Base-by-base conservation (phyloP, 1,284 basidiomycete species). In the Trichosporon coremiiforme region DNA sequence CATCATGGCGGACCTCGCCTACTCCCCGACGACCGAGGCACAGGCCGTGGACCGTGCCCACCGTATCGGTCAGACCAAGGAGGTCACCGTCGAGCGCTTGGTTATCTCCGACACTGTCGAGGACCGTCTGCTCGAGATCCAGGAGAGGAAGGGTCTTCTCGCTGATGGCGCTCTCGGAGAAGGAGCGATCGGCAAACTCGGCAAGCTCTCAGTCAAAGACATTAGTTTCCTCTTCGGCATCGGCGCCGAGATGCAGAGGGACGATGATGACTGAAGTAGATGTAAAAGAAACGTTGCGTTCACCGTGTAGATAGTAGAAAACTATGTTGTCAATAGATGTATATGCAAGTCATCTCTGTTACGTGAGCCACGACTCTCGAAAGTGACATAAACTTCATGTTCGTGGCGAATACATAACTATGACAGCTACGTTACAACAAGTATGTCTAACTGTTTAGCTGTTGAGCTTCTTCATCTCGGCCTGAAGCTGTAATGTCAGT, bases 51-150 rank as follows among this genome's bases (percentile, higher is more conserved):
- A 83, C 66, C 77, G 84, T 25, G 77, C 92, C 0, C 95, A 98
- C 82, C 89, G 95, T 5, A 97, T 98, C 71, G 95, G 95, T 1
- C 95, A 97, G 83, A 93, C 89, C 15, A 89, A 86, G 74, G 90
- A 90, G 1, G 92, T 95, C 68, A 85, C 92, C 41, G 90, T 97
- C 65, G 94, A 93, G 83, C 87, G 95, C 50, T 86, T 97, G 1
- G 89, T 95, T 62, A 80, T 84, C 57, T 68, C 65, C 1, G 73
- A 82, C 66, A 79, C 82, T 0, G 80, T 85, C 50, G 84, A 85
- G 38, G 77, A 80, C 47, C 71, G 65, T 22, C 35, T 66, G 66
- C 60, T 74, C 55, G 53, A 69, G 71, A 66, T 66, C 35, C 78
- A 79, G 67, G 57, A 75, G 70, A 67, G 70, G 35, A 85, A 85